Evolutionary conservation across 2,329 filamentous ascomycete genomes (phyloP), one percentile per base, ranked within the genome.

Genomic region (Penicillium brevicompactum): DNA sequence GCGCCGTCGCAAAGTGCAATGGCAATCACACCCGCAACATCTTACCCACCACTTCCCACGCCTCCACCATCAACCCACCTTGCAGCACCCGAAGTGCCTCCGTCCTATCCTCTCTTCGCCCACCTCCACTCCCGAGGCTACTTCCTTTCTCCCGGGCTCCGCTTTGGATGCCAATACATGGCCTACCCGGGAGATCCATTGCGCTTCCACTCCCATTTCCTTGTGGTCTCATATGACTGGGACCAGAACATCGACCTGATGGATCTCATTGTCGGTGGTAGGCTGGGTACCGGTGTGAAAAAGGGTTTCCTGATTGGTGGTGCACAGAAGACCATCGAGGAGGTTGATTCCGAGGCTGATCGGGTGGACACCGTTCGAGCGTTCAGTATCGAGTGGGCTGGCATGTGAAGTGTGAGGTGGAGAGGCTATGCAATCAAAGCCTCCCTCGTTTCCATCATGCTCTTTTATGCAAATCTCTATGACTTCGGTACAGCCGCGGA

Each of bases 111-210:
- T 2, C 79, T 97, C 21, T 96, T 91, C 74, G 85, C 84, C 34
- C 87, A 94, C 70, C 79, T 99, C 24, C 90, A 97, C 68, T 80
- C 82, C 7, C 80, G 83, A 16, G 90, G 89, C 47, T 97, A 93
- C 76, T 97, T 89, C 76, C 86, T 94, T 68, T 92, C 92, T 51
- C 94, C 94, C 1, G 94, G 94, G 8, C 82, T 99, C 49, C 90
- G 94, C 24, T 99, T 99, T 68, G 94, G 94, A 24, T 95, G 92
- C 66, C 87, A 94, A 68, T 97, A 96, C 75, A 91, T 92, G 64
- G 91, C 95, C 5, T 99, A 99, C 67, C 94, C 94, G 0, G 94
- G 94, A 44, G 94, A 99, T 71, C 92, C 94, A 1, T 80, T 99
- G 49, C 87, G 94, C 10, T 99, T 95, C 72, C 94, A 99, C 74